Evolutionary conservation across 2,329 filamentous ascomycete species (phyloP), one percentile per base, ranked within the genome.

Genomic region (Cordyceps tenuipes): DNA sequence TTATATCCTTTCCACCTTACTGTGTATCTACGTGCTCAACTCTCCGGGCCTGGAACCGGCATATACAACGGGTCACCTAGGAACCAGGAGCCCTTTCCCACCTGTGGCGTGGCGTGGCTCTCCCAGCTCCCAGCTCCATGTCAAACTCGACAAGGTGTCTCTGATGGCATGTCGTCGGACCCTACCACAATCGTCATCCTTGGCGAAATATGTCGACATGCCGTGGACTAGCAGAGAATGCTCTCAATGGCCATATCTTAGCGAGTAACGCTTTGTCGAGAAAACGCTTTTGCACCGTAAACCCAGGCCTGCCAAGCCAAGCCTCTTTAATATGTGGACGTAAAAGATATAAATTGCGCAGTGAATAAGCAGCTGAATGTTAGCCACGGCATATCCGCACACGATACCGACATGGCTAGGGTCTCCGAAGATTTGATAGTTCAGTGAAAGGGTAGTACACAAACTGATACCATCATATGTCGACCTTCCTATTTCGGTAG

Each of bases 401-500:
- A 43, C 17, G 26, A 44, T 36, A 47, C 56, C 43, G 47, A 44
- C 47, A 21, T 13, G 17, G 6, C 15, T 29, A 29, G 29, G 29
- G 29, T 29, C 29, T 29, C 7, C 3, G 7, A 29, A 29, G 29
- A 29, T 8, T 17, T 23, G n/a, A 21, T 19, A 23, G 21, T 15
- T 58, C 21, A 13, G 5, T 21, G 43, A 50, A 21, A 13, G 36
- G 26, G 21, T 51, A n/a, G 36, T 44, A 21, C 8, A 2, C 36
- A n/a, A 21, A 44, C 43, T 9, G 23, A 21, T 19, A 44, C 43
- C 17, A 23, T 26, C 13, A 2, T 7, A 15, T 7, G 23, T n/a
- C 10, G 23, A 58, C 56, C 56, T 58, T 50, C 47, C 46, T 51
- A n/a, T 15, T 51, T 23, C 47, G 47, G 47, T n/a, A 58, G 36